phyloP scores from a whole-genome alignment of 257 asterid genomes.

The Avicennia marina region DNA sequence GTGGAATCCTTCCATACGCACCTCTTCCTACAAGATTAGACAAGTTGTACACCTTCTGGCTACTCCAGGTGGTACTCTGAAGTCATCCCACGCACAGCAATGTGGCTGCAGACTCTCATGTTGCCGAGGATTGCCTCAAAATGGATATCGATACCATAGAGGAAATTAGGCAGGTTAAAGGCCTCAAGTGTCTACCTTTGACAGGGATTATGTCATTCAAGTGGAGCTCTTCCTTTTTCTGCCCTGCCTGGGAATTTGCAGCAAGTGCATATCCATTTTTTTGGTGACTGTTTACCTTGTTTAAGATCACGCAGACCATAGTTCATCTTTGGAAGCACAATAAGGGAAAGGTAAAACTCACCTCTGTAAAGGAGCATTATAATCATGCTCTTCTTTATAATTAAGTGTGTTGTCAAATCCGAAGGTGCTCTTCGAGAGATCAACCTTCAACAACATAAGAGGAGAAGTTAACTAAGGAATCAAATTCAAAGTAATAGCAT shows the following conservation, averaged over 20 bases:
- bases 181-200: too few species aligned
- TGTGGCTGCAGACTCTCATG: not conserved
- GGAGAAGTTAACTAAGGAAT: too few species aligned
- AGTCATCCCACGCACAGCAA: conserved; percentile 1
- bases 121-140: conserved; percentile 8
- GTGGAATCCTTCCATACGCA: not conserved
- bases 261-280: too few species aligned
- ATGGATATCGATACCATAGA: not conserved
- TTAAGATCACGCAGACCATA: too few species aligned
- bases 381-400: conserved; percentile 5
- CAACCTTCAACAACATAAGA: not conserved
- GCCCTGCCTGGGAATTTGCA: too few species aligned
- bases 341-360: not conserved
- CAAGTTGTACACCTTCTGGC: not conserved
- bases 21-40: not conserved
- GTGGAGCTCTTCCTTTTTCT: not conserved
- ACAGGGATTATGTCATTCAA: too few species aligned
- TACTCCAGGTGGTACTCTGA: not conserved
- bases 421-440: conserved; percentile 2
- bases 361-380: conserved; percentile 5
- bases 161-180: not conserved
- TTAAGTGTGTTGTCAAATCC: conserved; percentile 5
- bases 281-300: too few species aligned
- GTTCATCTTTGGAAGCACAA: not conserved
- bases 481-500: too few species aligned